These are phyloP conservation scores for Hansenula lynferdii DNA, from an alignment of 1,139 yeast species.

Conservation along the genomic window DNA sequence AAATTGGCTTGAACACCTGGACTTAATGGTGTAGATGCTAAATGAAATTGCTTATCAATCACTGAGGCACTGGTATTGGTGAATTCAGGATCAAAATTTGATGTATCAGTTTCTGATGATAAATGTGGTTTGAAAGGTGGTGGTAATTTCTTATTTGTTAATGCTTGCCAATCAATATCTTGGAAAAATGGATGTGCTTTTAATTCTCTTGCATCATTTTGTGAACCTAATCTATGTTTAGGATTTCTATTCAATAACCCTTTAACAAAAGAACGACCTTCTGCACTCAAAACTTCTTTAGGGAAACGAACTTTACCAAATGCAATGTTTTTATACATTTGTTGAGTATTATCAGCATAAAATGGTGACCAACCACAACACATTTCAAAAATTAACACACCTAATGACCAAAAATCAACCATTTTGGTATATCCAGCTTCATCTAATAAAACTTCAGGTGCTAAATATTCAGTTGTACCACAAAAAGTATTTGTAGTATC, in stretches of 20 bases:
- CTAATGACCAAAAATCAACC: slow-evolving; percentile 87
- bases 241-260: slow-evolving; percentile 95
- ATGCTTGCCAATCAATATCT: slow-evolving; percentile 85
- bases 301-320: slow-evolving; percentile 97
- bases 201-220: slow-evolving; percentile 87
- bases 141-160: slow-evolving; percentile 78
- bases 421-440: slow-evolving; percentile 83
- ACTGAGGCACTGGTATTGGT: slow-evolving; percentile 87
- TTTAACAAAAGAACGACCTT: slow-evolving; percentile 92
- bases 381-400: slow-evolving; percentile 80
- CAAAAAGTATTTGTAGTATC: slow-evolving; percentile 97
- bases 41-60: slow-evolving; percentile 52
- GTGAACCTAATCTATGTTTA: slow-evolving; percentile 86
- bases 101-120: slow-evolving; percentile 85
- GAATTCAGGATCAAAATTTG: slow-evolving; percentile 96
- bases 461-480: slow-evolving; percentile 91
- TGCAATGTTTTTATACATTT: slow-evolving; percentile 97
- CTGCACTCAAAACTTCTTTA: slow-evolving; percentile 85
- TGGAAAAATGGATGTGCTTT: slow-evolving; percentile 86
- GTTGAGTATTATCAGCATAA: slow-evolving; percentile 95
- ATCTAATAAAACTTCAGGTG: slow-evolving; percentile 75
- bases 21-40: slow-evolving; percentile 64
- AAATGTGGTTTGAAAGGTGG: slow-evolving; percentile 97
- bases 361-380: slow-evolving; percentile 99
- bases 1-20: slow-evolving; percentile 96